Evolutionary conservation across 768 basidiomycete species (phyloP).

Genomic region (Kwoniella dejecticola): DNA sequence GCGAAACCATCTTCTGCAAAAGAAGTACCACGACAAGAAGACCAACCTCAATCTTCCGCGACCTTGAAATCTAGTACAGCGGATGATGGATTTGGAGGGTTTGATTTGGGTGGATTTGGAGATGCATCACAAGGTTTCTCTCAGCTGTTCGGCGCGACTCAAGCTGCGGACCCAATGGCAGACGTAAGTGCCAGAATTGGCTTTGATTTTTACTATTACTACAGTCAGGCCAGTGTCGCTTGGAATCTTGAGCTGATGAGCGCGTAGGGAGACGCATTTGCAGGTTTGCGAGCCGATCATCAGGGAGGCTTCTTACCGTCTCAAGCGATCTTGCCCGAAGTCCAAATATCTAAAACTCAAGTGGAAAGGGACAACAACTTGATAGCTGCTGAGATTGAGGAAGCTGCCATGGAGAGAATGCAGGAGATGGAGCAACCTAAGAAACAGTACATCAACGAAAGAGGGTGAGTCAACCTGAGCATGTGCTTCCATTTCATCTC

Average conservation of each 20-base stretch:
- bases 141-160: slow-evolving; percentile 51
- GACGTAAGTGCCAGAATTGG: slow-evolving; percentile 14
- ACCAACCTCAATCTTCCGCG: neutral
- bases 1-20: neutral
- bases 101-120: slow-evolving; percentile 39
- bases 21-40: slow-evolving; percentile 16
- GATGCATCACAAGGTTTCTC: slow-evolving; percentile 46
- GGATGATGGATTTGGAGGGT: slow-evolving; percentile 11
- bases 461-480: slow-evolving; percentile 46
- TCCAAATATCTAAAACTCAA: slow-evolving; percentile 45
- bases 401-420: slow-evolving; percentile 23
- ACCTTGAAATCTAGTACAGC: neutral
- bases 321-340: slow-evolving; percentile 39
- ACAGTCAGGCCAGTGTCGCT: too few species aligned
- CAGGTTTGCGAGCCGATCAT: slow-evolving; percentile 16
- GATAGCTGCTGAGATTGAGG: slow-evolving; percentile 43
- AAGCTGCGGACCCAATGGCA: slow-evolving; percentile 12
- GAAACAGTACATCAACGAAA: slow-evolving; percentile 44
- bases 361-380: slow-evolving; percentile 41
- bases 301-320: slow-evolving; percentile 30
- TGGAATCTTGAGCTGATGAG: too few species aligned
- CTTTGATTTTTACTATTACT: too few species aligned
- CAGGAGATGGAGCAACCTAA: slow-evolving; percentile 25
- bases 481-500: neutral
- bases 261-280: slow-evolving; percentile 28